Conservation (phyloP, 2,329 filamentous ascomycete species). For the Lomentospora prolificans region DNA sequence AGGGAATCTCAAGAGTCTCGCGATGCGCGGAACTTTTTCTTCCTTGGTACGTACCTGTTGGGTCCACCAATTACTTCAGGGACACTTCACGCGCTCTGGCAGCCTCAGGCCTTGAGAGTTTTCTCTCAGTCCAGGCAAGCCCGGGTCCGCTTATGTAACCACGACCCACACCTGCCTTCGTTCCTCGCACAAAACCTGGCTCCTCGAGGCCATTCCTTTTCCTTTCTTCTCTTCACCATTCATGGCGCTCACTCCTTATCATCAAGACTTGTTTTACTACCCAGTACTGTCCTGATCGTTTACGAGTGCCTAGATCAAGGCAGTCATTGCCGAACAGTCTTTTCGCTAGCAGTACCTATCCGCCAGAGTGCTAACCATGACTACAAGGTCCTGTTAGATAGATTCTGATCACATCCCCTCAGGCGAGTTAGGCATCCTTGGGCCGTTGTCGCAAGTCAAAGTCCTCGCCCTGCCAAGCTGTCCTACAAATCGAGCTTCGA, state of each 20-base stretch:
- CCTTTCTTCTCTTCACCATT: conserved; percentile 24
- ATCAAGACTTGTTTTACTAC: conserved; percentile 61
- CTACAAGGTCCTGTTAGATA: conserved; percentile 93
- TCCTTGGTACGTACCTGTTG: conserved; percentile 6
- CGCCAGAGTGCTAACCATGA: conserved; percentile 28
- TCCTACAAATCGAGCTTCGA: too few relatives aligned
- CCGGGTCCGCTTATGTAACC: not conserved
- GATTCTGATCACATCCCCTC: conserved; percentile 65
- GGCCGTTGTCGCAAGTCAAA: too few relatives aligned
- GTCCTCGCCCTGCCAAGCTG: too few relatives aligned
- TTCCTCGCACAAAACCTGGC: not conserved
- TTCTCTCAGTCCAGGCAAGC: too few relatives aligned
- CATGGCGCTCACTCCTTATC: conserved; percentile 87
- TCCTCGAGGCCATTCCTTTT: conserved; percentile 13
- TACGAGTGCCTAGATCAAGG: conserved; percentile 67
- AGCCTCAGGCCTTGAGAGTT: conserved; percentile 2
- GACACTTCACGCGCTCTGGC: too few relatives aligned
- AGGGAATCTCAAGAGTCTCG: not conserved
- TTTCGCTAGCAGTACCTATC: conserved; percentile 97
- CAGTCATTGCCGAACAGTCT: conserved; percentile 53
- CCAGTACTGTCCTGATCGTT: conserved; percentile 86
- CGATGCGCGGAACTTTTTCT: conserved; percentile 10
- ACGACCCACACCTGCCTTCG: not conserved
- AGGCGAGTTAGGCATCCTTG: too few relatives aligned
- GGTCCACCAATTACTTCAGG: not conserved